Conservation (phyloP, 345 rosid species). For the Triadica sebifera region DNA sequence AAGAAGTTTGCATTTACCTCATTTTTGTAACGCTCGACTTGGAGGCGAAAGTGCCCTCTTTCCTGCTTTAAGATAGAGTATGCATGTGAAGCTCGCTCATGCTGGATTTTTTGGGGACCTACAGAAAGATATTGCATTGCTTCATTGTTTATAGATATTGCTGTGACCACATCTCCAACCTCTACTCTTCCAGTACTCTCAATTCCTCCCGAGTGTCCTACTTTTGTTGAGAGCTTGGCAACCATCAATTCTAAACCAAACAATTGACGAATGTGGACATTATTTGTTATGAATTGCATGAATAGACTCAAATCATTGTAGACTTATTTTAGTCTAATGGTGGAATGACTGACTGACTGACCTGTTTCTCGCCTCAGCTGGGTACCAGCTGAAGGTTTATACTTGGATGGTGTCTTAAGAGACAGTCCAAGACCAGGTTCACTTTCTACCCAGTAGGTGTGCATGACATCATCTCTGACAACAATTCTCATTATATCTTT, state of each 20-base stretch:
- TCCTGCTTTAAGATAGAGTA: constrained; percentile 29
- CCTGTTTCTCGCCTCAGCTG: constrained; percentile 27
- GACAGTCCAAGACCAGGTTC: constrained; percentile 34
- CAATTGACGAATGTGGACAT: neutral
- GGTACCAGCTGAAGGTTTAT: constrained; percentile 12
- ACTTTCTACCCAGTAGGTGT: constrained; percentile 34
- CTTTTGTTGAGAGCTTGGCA: constrained; percentile 26
- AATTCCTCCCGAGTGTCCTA: constrained; percentile 26
- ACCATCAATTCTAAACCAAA: constrained; percentile 29
- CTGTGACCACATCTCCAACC: constrained; percentile 33
- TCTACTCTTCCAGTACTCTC: constrained; percentile 33
- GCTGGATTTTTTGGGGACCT: constrained; percentile 25
- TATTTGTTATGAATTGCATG: neutral
- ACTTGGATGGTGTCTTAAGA: constrained; percentile 25
- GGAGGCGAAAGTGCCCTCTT: constrained; percentile 25
- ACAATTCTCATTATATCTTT: constrained; percentile 33
- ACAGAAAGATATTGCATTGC: constrained; percentile 32
- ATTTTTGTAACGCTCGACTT: constrained; percentile 28
- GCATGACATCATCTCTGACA: constrained; percentile 19
- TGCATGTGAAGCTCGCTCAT: constrained; percentile 22
- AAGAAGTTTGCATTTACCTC: constrained; percentile 16
- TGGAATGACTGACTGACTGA: constrained; percentile 9
- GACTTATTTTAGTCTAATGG: neutral
- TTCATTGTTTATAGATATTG: constrained; percentile 29
- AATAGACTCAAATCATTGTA: neutral